Percentiles rank a stretch among this genome's conserved stretches.
phyloP scores from a whole-genome alignment of 257 asterid genomes.

The Plantago ovata region DNA sequence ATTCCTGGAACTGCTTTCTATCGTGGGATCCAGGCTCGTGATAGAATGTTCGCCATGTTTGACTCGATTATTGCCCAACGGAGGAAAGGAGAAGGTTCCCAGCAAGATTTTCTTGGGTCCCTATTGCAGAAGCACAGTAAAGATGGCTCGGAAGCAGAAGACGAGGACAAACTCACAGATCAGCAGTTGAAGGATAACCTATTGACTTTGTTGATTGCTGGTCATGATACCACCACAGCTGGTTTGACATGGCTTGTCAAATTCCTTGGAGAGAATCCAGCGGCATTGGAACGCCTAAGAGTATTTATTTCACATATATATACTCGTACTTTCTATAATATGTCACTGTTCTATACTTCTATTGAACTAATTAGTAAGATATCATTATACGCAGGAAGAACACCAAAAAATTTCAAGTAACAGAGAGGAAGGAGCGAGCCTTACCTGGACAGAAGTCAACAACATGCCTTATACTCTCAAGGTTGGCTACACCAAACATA shows the following conservation, averaged over 20 bases:
- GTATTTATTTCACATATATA: too few species aligned
- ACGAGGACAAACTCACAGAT: slow-evolving; percentile 75
- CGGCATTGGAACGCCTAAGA: slow-evolving; percentile 55
- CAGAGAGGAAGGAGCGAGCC: slow-evolving; percentile 47
- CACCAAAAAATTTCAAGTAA: slow-evolving; percentile 49
- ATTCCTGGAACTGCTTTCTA: slow-evolving; percentile 83
- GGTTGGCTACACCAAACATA: slow-evolving; percentile 31
- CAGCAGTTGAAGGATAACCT: slow-evolving; percentile 77
- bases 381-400: slow-evolving; percentile 52
- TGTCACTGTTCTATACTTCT: neutral
- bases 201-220: slow-evolving; percentile 73
- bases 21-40: slow-evolving; percentile 81
- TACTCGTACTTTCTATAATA: neutral
- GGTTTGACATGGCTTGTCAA: slow-evolving; percentile 78
- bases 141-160: slow-evolving; percentile 44
- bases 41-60: slow-evolving; percentile 70
- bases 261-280: slow-evolving; percentile 69
- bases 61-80: slow-evolving; percentile 58
- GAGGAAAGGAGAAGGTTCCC: slow-evolving; percentile 47
- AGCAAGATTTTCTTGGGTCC: slow-evolving; percentile 71
- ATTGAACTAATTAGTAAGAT: neutral
- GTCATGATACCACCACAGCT: slow-evolving; percentile 91
- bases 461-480: slow-evolving; percentile 74
- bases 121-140: slow-evolving; percentile 53
- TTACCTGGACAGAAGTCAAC: slow-evolving; percentile 78